These are phyloP conservation scores for Chaetomium olivaceum DNA, from an alignment of 2,329 filamentous ascomycete genomes.

Conservation along the genomic window DNA sequence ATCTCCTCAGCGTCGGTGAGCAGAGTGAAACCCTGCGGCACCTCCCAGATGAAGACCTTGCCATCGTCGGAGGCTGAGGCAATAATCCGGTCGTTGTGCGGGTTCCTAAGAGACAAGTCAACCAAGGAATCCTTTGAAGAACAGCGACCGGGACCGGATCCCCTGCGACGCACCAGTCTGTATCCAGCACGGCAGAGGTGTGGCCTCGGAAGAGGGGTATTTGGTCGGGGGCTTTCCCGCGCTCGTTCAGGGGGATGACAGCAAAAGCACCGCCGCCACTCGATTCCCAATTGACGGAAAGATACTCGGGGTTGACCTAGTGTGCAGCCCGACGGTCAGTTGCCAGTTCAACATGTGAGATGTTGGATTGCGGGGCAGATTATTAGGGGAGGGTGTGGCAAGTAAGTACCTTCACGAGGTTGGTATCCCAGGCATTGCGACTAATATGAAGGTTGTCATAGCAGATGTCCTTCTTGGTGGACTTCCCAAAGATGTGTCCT, in stretches of 20 bases:
- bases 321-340: slow-evolving; percentile 25
- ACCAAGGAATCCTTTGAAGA: slow-evolving; percentile 7
- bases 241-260: slow-evolving; percentile 87
- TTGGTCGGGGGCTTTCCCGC: slow-evolving; percentile 85
- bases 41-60: slow-evolving; percentile 96
- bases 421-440: slow-evolving; percentile 98
- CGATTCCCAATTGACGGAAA: slow-evolving; percentile 98
- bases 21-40: slow-evolving; percentile 83
- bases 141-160: slow-evolving; percentile 21
- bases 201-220: slow-evolving; percentile 95
- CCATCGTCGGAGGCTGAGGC: slow-evolving; percentile 95
- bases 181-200: slow-evolving; percentile 92
- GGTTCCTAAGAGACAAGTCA: slow-evolving; percentile 63
- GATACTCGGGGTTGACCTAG: slow-evolving; percentile 86
- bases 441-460: slow-evolving; percentile 98
- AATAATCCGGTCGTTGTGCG: slow-evolving; percentile 91
- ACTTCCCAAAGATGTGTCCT: slow-evolving; percentile 98
- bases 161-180: slow-evolving; percentile 74
- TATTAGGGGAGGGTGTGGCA: background rate
- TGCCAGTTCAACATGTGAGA: slow-evolving; percentile 8
- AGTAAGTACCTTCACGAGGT: slow-evolving; percentile 80
- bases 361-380: background rate
- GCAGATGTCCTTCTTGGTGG: slow-evolving; percentile 94
- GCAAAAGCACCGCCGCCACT: slow-evolving; percentile 95
- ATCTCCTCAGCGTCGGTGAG: slow-evolving; percentile 84